phyloP scores from a whole-genome alignment of 257 asterid genomes.

The Lithospermum erythrorhizon region DNA sequence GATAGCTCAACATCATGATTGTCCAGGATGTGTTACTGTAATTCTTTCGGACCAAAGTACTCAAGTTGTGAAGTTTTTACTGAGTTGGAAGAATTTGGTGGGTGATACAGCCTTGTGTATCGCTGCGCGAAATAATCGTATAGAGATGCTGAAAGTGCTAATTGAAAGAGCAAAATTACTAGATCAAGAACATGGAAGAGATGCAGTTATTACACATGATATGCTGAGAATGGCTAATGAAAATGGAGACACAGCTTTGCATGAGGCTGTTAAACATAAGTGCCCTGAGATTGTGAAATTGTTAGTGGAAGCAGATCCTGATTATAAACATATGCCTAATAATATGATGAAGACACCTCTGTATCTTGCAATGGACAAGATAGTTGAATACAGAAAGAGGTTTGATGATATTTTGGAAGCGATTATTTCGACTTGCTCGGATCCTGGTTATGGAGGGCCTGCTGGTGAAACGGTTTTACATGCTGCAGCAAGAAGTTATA shows the following conservation, averaged over 20 bases:
- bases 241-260: conserved; percentile 1
- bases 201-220: too few relatives aligned
- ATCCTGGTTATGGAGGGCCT: conserved; percentile 14
- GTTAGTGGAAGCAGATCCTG: conserved; percentile 6
- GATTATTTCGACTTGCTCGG: conserved; percentile 7
- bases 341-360: conserved; percentile 13
- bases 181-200: too few relatives aligned
- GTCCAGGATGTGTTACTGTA: too few relatives aligned
- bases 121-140: too few relatives aligned
- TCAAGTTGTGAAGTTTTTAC: too few relatives aligned
- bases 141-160: too few relatives aligned
- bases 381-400: not conserved
- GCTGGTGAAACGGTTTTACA: conserved; percentile 15
- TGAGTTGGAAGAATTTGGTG: too few relatives aligned
- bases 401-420: not conserved
- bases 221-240: not conserved
- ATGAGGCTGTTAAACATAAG: not conserved
- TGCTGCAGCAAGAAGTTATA: conserved; percentile 3
- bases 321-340: conserved; percentile 4
- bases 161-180: too few relatives aligned
- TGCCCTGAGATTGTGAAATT: conserved; percentile 1
- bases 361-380: conserved; percentile 11
- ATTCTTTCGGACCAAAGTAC: too few relatives aligned
- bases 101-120: too few relatives aligned
- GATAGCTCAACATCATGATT: too few relatives aligned